phyloP scores from a whole-genome alignment of 163 green algal genomes.

The Chloromonas sp. region DNA sequence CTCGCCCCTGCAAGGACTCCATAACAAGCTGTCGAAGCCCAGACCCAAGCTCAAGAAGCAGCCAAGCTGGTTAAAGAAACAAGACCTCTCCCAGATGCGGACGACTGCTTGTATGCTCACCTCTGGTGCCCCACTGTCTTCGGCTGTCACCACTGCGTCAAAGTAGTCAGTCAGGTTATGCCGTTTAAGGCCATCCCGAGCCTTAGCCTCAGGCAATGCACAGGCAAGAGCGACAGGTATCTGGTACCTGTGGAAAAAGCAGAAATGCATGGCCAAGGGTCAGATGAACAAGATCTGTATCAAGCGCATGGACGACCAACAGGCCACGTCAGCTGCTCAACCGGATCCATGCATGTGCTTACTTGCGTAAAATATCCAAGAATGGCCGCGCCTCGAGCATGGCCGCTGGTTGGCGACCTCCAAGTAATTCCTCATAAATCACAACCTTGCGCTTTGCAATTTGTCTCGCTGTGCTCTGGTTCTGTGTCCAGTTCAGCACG shows the following conservation, averaged over 20 bases:
- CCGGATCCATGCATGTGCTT: constrained; percentile 1
- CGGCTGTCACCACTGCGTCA: constrained; percentile 71
- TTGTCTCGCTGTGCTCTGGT: constrained; percentile 59
- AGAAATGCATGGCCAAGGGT: neutral
- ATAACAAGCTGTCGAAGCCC: too few relatives aligned
- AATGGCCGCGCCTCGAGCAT: constrained; percentile 48
- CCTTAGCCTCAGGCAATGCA: constrained; percentile 44
- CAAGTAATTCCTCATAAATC: constrained; percentile 60
- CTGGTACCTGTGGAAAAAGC: constrained; percentile 19
- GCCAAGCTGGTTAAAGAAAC: too few relatives aligned
- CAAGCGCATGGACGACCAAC: neutral
- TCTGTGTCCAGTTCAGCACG: constrained; percentile 85
- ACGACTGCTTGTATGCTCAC: neutral
- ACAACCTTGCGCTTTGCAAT: constrained; percentile 71
- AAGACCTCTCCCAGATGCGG: too few relatives aligned
- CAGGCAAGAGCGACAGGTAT: constrained; percentile 71
- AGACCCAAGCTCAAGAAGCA: too few relatives aligned
- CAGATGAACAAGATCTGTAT: too few relatives aligned
- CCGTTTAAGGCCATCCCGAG: constrained; percentile 49
- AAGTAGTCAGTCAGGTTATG: constrained; percentile 57
- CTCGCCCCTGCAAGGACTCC: too few relatives aligned
- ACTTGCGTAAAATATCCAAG: constrained; percentile 60
- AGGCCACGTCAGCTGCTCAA: neutral
- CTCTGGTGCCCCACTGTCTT: constrained; percentile 64
- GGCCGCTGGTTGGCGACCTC: constrained; percentile 32